A percentile compares a stretch with the other conserved stretches of the same genome.
These are phyloP conservation scores for Aspergillaceae sp. DNA, from an alignment of 2,329 filamentous ascomycete species.

Conservation along the genomic window DNA sequence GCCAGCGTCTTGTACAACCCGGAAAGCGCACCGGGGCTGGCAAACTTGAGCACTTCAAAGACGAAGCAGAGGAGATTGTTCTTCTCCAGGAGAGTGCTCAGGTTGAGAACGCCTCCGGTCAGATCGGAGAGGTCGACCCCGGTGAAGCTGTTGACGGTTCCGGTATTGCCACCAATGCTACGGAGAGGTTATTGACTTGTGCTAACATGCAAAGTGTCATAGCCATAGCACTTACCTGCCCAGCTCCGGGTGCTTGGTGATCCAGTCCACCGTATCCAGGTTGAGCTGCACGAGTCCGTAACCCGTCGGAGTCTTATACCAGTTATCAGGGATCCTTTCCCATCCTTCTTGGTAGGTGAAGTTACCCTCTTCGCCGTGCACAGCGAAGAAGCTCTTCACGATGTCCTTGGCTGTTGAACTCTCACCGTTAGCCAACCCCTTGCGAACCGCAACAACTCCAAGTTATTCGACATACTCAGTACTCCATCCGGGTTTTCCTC, in stretches of 20 bases:
- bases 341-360: slow-evolving; percentile 41
- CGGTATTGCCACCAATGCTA: slow-evolving; percentile 46
- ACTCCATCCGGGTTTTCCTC: slow-evolving; percentile 32
- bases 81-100: slow-evolving; percentile 28
- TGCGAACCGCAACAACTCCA: neutral
- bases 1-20: slow-evolving; percentile 22
- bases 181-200: neutral
- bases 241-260: slow-evolving; percentile 36
- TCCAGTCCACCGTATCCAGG: slow-evolving; percentile 32
- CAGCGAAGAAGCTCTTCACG: slow-evolving; percentile 42
- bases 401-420: slow-evolving; percentile 27
- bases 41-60: slow-evolving; percentile 25
- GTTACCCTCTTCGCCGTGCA: slow-evolving; percentile 35
- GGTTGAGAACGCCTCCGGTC: slow-evolving; percentile 34
- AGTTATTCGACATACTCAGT: slow-evolving; percentile 22
- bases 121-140: slow-evolving; percentile 38
- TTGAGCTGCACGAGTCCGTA: slow-evolving; percentile 41
- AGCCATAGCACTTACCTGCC: slow-evolving; percentile 14
- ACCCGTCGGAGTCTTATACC: slow-evolving; percentile 40
- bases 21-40: slow-evolving; percentile 24
- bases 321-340: slow-evolving; percentile 47
- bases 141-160: slow-evolving; percentile 44
- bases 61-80: slow-evolving; percentile 36
- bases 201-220: neutral
- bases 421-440: neutral